A percentile compares a stretch with the other conserved stretches of the same genome.
Conservation (phyloP, 2,329 filamentous ascomycete species). For the Alternaria triticina region DNA sequence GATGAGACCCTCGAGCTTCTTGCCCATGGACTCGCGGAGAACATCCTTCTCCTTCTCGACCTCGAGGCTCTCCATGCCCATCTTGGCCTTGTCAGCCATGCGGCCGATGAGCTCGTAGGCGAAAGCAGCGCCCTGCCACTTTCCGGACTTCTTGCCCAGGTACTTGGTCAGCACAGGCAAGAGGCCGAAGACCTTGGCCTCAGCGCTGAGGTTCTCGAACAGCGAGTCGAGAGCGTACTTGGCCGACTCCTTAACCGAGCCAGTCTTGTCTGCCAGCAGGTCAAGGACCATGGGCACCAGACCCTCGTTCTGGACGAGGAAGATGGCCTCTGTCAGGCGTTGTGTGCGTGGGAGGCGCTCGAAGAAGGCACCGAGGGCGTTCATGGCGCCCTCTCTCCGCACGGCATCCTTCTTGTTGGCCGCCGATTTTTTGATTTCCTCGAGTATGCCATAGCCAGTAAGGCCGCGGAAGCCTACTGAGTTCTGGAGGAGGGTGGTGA, state of each 20-base stretch:
- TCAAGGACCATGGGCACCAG: constrained; percentile 79
- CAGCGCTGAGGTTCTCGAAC: constrained; percentile 78
- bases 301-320: constrained; percentile 81
- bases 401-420: constrained; percentile 91
- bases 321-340: constrained; percentile 77
- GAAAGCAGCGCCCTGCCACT: constrained; percentile 96
- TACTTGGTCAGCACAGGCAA: constrained; percentile 78
- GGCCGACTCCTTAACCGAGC: constrained; percentile 86
- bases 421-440: constrained; percentile 76
- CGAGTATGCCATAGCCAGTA: constrained; percentile 66
- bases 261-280: constrained; percentile 85
- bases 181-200: constrained; percentile 82
- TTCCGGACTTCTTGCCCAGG: constrained; percentile 81
- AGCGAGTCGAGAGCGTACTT: constrained; percentile 93
- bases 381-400: constrained; percentile 89
- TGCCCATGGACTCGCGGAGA: constrained; percentile 88
- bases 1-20: constrained; percentile 83
- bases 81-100: constrained; percentile 94
- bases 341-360: constrained; percentile 84
- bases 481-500: constrained; percentile 69
- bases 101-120: constrained; percentile 84
- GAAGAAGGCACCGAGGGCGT: constrained; percentile 90
- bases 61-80: constrained; percentile 82
- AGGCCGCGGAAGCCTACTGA: constrained; percentile 70
- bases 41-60: constrained; percentile 88